Evolutionary conservation across 192 early-diverging fungal genomes (phyloP).

Genomic region (Linnemannia schmuckeri): DNA sequence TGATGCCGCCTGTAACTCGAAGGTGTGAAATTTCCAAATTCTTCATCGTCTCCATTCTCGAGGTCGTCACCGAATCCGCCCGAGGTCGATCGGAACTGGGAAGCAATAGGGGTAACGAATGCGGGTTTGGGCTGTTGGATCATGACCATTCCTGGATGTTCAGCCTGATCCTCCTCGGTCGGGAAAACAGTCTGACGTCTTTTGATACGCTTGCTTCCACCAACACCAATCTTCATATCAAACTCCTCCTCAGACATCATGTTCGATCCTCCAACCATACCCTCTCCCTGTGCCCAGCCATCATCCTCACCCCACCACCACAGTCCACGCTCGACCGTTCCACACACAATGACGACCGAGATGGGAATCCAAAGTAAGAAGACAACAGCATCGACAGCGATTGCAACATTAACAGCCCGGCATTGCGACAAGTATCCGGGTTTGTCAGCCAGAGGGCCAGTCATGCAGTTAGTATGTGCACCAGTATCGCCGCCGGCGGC

Average conservation of each 20-base stretch:
- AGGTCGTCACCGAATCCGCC: neutral
- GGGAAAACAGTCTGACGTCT: slow-evolving; percentile 49
- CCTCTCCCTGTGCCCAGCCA: slow-evolving; percentile 37
- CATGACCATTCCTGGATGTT: slow-evolving; percentile 20
- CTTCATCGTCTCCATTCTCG: slow-evolving; percentile 28
- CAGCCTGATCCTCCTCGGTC: slow-evolving; percentile 9
- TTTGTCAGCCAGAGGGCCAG: slow-evolving; percentile 4
- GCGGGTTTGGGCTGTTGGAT: slow-evolving; percentile 53
- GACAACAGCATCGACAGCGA: slow-evolving; percentile 30
- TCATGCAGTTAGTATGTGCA: slow-evolving; percentile 25
- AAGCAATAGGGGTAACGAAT: slow-evolving; percentile 50
- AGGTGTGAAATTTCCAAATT: slow-evolving; percentile 27
- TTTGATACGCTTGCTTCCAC: slow-evolving; percentile 33
- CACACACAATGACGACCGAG: slow-evolving; percentile 52
- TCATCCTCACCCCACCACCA: slow-evolving; percentile 59
- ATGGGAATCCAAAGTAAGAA: slow-evolving; percentile 55
- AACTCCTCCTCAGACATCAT: slow-evolving; percentile 58
- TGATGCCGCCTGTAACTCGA: slow-evolving; percentile 53
- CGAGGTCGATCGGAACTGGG: slow-evolving; percentile 33
- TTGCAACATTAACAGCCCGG: slow-evolving; percentile 42
- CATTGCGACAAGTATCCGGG: slow-evolving; percentile 34
- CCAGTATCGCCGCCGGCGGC: slow-evolving; percentile 26
- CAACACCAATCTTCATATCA: slow-evolving; percentile 50
- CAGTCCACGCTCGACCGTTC: slow-evolving; percentile 50
- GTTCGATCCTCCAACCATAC: slow-evolving; percentile 36